Evolutionary conservation across 1,284 basidiomycete species (phyloP).

Genomic region (Irpex lacteus): DNA sequence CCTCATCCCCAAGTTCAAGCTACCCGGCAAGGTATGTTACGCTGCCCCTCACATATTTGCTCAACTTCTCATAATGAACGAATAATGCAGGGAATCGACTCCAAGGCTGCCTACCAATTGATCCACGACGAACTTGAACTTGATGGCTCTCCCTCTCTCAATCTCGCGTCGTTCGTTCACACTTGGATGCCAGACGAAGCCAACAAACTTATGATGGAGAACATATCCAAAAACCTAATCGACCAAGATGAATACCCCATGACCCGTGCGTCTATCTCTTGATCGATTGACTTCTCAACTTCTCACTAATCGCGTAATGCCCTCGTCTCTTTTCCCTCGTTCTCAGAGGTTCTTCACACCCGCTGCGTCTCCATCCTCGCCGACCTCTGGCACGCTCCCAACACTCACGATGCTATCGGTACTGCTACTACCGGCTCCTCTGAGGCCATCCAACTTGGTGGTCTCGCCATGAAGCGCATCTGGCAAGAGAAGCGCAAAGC

Average conservation of each 20-base stretch:
- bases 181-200: slow-evolving; percentile 63
- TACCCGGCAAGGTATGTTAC: slow-evolving; percentile 50
- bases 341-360: slow-evolving; percentile 69
- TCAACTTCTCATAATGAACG: too few species aligned
- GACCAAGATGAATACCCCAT: slow-evolving; percentile 93
- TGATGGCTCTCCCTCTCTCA: slow-evolving; percentile 77
- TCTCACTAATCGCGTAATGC: neutral
- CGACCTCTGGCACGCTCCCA: slow-evolving; percentile 90
- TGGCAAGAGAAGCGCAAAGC: slow-evolving; percentile 92
- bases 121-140: slow-evolving; percentile 83
- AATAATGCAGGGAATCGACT: slow-evolving; percentile 43
- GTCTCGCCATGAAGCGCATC: slow-evolving; percentile 90
- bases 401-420: slow-evolving; percentile 71
- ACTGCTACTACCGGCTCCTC: slow-evolving; percentile 94
- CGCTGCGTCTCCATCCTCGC: slow-evolving; percentile 83
- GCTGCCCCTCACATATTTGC: too few species aligned
- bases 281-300: neutral
- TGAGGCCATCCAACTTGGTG: slow-evolving; percentile 92
- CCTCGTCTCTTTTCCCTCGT: neutral
- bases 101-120: slow-evolving; percentile 71
- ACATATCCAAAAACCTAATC: slow-evolving; percentile 87
- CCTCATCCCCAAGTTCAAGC: slow-evolving; percentile 64
- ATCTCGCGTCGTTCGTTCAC: slow-evolving; percentile 78
- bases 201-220: slow-evolving; percentile 77
- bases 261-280: slow-evolving; percentile 48